Evolutionary conservation across 225 moss, liverwort and hornwort species (phyloP), one percentile per base, ranked within the genome.

Genomic region (Bryum argenteum): DNA sequence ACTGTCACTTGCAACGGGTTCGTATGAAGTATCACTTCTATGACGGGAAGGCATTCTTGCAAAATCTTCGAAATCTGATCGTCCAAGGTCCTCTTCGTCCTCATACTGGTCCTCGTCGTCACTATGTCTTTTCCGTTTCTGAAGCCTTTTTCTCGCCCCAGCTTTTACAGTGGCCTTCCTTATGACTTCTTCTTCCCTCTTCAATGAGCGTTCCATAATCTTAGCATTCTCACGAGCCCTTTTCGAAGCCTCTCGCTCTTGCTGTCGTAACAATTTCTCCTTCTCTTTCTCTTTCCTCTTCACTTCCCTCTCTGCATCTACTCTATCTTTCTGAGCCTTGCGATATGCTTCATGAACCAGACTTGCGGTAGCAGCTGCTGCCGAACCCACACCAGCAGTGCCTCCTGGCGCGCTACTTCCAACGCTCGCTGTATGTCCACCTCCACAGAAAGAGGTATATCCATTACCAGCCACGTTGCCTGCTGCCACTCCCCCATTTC

Each of bases 241-340:
- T 33, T 66, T 82, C 9, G 53, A 16, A 37, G 86, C 88, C 61
- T 86, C 90, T 33, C 61, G 80, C 63, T 87, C 85, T 65, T 83
- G 86, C 72, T 81, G 75, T 11, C 71, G 70, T 8, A 51, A 72
- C 20, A 81, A 63, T 65, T 84, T 89, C 72, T 87, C 85, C 14
- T 78, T 78, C 73, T 83, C 96, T 66, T 78, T 93, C 70, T 84
- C 85, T 59, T 77, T 89, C 65, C 88, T 80, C 80, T 91, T 96
- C 16, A 74, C 40, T 64, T 91, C 93, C 77, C 85, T 93, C 80
- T 91, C 91, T n/a, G 87, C 87, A 70, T 88, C 87, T 37, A 89
- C 75, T 79, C 92, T 80, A 1, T 92, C 90, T 71, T 82, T 86
- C 79, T 84, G 89, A 40, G 78, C 83, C 79, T 79, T 91, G 3